Base-by-base conservation (phyloP, 2,329 filamentous ascomycete species). In the Aspergillus japonicus region DNA sequence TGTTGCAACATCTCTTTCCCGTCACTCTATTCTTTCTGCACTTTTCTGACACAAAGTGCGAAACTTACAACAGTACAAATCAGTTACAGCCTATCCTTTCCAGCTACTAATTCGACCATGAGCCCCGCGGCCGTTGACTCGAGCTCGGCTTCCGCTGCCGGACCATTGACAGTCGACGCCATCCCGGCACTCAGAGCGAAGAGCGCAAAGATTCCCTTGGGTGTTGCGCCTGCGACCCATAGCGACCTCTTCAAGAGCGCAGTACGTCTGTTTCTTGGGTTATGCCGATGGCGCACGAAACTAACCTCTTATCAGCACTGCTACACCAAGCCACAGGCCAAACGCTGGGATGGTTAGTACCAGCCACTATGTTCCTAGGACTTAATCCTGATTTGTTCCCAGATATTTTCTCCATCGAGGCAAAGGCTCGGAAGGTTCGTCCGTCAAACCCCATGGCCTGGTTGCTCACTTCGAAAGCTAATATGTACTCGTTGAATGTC, bases 231-330 rank as follows among this genome's bases (percentile, higher is more conserved):
- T 10, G 83, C 85, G 54, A 88, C 89, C 2, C 88, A 89, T 75
- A 91, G 90, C 74, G 89, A 93, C 68, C 87, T 90, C 81, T 97
- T 96, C 78, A 95, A 95, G 77, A 87, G 87, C 55, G 82, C 86
- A 57, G 87, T 90, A 75, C 68, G 84, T 71, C 48, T n/a, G 8
- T 26, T 29, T n/a, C n/a, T 5, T 47, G 23, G 42, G n/a, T 33
- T 31, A n/a, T n/a, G 42, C 57, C 49, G 48, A 54, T 57, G 50
- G 66, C 68, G 50, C 67, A 21, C 26, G 57, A 8, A 50, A 29
- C 69, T 53, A 63, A 63, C 35, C 47, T 21, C 21, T 50, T 47
- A 42, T 56, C 76, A 78, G 74, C 69, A 68, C 39, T 78, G 75
- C 58, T 75, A 74, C 61, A 73, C 83, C 21, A 93, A 94, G 72